A percentile compares a stretch with the other conserved stretches of the same genome.
These are phyloP conservation scores for Magnolia sinica DNA, from an alignment of 164 flowering plant species.

Conservation along the genomic window DNA sequence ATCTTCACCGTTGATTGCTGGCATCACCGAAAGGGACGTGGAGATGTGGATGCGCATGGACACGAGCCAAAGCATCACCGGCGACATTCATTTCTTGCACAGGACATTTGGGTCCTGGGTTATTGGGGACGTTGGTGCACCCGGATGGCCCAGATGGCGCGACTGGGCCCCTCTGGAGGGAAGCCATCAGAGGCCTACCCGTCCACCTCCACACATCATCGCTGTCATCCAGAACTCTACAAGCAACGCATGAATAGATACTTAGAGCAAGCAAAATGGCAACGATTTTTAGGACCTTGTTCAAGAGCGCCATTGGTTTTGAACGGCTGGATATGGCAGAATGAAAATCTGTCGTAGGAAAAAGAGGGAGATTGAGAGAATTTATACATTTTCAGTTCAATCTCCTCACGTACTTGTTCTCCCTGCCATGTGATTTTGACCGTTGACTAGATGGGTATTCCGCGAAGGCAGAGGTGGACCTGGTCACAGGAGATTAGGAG, in stretches of 20 bases:
- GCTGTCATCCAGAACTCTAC: conserved; percentile 19
- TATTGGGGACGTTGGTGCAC: conserved; percentile 30
- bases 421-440: too few species aligned
- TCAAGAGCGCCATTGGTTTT: conserved; percentile 4
- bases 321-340: background rate
- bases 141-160: conserved; percentile 30
- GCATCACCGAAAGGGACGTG: too few species aligned
- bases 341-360: too few species aligned
- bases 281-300: conserved; percentile 5
- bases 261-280: conserved; percentile 5
- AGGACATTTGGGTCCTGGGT: conserved; percentile 28
- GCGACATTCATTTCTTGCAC: conserved; percentile 24
- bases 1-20: too few species aligned
- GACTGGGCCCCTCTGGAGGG: conserved; percentile 32
- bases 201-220: conserved; percentile 16
- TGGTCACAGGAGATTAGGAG: conserved; percentile 7
- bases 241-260: conserved; percentile 13
- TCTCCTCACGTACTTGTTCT: too few species aligned
- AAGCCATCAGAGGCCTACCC: conserved; percentile 14
- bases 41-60: conserved; percentile 3
- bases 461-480: conserved; percentile 9
- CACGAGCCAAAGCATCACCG: conserved; percentile 15
- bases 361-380: too few species aligned
- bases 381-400: too few species aligned
- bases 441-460: too few species aligned